Evolutionary conservation across 2,329 filamentous ascomycete species (phyloP).

Genomic region (Penicillium concentricum): DNA sequence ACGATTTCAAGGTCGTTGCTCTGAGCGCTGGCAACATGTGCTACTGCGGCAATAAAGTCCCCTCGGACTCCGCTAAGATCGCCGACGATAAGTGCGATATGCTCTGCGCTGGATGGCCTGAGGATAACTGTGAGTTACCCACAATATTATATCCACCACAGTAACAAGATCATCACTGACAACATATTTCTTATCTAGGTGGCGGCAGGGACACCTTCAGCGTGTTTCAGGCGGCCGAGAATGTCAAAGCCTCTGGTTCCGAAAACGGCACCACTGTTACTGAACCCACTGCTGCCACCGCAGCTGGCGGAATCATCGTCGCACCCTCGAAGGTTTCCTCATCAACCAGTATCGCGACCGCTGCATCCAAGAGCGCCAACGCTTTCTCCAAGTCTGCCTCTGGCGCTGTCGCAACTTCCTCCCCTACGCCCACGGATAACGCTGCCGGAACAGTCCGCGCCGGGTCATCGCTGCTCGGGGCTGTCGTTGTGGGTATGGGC

Average conservation of each 20-base stretch:
- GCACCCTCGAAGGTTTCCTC: slow-evolving; percentile 15
- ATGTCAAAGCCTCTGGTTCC: slow-evolving; percentile 2
- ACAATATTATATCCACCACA: background rate
- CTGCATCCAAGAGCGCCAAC: slow-evolving; percentile 13
- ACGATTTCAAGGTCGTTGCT: slow-evolving; percentile 16
- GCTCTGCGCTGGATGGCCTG: slow-evolving; percentile 21
- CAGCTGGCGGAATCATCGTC: slow-evolving; percentile 22
- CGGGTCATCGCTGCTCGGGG: slow-evolving; percentile 20
- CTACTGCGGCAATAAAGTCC: slow-evolving; percentile 23
- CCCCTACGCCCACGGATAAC: slow-evolving; percentile 17
- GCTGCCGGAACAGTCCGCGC: slow-evolving; percentile 18
- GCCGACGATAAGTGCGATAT: slow-evolving; percentile 21
- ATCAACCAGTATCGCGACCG: slow-evolving; percentile 23
- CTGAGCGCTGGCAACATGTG: slow-evolving; percentile 21
- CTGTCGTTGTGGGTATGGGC: slow-evolving; percentile 17
- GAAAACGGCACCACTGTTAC: background rate
- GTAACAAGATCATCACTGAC: background rate
- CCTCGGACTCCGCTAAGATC: slow-evolving; percentile 16
- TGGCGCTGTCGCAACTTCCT: slow-evolving; percentile 1
- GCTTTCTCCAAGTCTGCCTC: slow-evolving; percentile 5
- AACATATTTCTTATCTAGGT: slow-evolving; percentile 9
- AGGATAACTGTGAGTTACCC: slow-evolving; percentile 20
- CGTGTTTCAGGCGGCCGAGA: slow-evolving; percentile 12
- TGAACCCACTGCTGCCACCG: slow-evolving; percentile 11
- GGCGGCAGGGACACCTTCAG: slow-evolving; percentile 20